phyloP scores from a whole-genome alignment of 208 protist genomes.

The Phytomonas serpens region DNA sequence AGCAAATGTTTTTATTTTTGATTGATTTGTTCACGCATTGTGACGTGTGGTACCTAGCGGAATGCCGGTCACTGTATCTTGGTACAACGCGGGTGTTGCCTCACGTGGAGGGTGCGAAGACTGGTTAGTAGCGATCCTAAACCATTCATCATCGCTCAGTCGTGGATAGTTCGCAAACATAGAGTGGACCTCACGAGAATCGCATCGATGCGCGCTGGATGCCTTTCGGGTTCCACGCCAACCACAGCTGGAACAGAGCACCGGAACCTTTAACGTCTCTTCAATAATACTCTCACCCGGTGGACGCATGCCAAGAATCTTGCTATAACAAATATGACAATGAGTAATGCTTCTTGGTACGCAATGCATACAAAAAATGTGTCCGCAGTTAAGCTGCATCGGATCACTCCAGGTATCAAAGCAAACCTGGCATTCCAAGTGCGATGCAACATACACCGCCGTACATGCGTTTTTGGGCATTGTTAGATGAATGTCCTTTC shows the following conservation, averaged over 20 bases:
- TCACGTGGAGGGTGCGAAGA: neutral
- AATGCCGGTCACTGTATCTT: neutral
- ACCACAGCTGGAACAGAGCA: conserved; percentile 66
- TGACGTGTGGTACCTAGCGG: neutral
- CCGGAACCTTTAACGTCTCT: conserved; percentile 28
- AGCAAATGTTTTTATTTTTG: neutral
- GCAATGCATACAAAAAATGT: conserved; percentile 69
- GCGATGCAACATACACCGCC: conserved; percentile 26
- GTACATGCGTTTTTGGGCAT: conserved; percentile 52
- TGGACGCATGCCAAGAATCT: conserved; percentile 22
- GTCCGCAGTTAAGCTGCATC: conserved; percentile 51
- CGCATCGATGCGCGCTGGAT: conserved; percentile 42
- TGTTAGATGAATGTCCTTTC: neutral
- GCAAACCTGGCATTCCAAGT: conserved; percentile 62
- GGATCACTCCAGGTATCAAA: conserved; percentile 60
- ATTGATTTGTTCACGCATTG: neutral
- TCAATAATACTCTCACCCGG: conserved; percentile 24
- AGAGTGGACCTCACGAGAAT: conserved; percentile 34
- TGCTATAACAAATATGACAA: conserved; percentile 36
- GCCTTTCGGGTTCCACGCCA: conserved; percentile 55
- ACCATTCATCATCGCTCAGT: conserved; percentile 42
- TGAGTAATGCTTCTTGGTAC: conserved; percentile 20
- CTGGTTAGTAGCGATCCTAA: conserved; percentile 20
- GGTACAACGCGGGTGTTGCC: neutral
- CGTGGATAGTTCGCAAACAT: conserved; percentile 31